Evolutionary conservation across 257 asterid genomes (phyloP).

Genomic region (Gynochthodes officinalis): DNA sequence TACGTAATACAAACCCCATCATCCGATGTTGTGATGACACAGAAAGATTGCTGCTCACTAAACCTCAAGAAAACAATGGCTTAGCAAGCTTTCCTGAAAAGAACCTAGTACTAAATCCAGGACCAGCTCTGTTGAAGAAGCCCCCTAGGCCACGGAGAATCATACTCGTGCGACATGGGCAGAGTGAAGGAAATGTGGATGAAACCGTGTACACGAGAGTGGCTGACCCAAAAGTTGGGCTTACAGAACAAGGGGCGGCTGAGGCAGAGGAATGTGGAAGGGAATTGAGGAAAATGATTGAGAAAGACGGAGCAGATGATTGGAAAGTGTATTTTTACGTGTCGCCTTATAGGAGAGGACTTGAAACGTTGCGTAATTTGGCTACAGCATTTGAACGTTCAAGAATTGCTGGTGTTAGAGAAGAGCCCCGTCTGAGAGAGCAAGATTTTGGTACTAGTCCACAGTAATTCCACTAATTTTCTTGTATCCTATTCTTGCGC

Average conservation of each 20-base stretch:
- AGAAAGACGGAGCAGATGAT: slow-evolving; percentile 47
- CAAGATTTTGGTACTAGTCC: slow-evolving; percentile 60
- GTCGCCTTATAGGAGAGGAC: slow-evolving; percentile 56
- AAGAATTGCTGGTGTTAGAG: slow-evolving; percentile 74
- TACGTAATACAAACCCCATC: slow-evolving; percentile 5
- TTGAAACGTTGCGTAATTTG: slow-evolving; percentile 59
- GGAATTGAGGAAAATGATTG: slow-evolving; percentile 42
- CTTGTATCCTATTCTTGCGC: no score
- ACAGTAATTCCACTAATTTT: background rate
- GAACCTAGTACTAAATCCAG: slow-evolving; percentile 6
- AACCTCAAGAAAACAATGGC: slow-evolving; percentile 16
- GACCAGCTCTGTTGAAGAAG: slow-evolving; percentile 14
- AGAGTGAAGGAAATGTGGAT: slow-evolving; percentile 75
- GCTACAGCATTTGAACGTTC: slow-evolving; percentile 62
- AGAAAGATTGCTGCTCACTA: background rate
- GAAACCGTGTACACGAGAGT: slow-evolving; percentile 63
- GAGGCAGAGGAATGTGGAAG: slow-evolving; percentile 61
- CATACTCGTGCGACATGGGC: slow-evolving; percentile 69
- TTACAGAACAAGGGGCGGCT: slow-evolving; percentile 40
- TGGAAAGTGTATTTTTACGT: slow-evolving; percentile 77
- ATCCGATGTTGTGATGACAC: slow-evolving; percentile 31
- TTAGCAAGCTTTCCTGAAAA: slow-evolving; percentile 51
- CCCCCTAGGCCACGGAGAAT: slow-evolving; percentile 73
- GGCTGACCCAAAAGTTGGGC: slow-evolving; percentile 64
- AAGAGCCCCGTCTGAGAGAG: slow-evolving; percentile 73